Base-by-base conservation (phyloP, 2,329 filamentous ascomycete species). In the Arthrobotrys sphaeroides region DNA sequence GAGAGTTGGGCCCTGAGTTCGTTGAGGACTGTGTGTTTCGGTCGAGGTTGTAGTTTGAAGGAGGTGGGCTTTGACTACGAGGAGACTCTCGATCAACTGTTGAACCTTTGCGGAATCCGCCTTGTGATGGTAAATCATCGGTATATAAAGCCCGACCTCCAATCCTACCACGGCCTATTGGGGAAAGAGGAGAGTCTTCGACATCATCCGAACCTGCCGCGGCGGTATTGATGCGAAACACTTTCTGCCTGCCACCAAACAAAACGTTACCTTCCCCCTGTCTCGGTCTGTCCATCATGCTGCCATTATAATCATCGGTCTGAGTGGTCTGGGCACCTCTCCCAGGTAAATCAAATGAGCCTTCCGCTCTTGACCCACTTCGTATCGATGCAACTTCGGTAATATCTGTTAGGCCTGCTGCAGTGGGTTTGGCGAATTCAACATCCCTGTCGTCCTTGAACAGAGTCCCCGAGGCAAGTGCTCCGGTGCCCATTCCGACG, bases 391-490 rank as follows among this genome's bases (percentile, higher is more conserved):
- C 90, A 26, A 94, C 91, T 83, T 99, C 95, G 20, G 93, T 92
- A 79, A 98, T 98, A 81, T 98, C 94, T 16, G 64, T 33, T 12
- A 62, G 55, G 38, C 74, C 77, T 9, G 47, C 12, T 20, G 22
- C 57, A 20, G n/a, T 64, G 10, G 49, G 47, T 18, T 43, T 49
- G 31, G 64, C 73, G 42, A 65, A 70, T 40, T 69, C 97, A 82
- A 97, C 94, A 81, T 98, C 94, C 82, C 91, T 95, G 13, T 94
- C 94, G 83, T 98, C 97, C 70, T 94, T 94, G 31, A 97, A 87
- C 82, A 93, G 36, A 16, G 65, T 76, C 5, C 75, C 70, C 43
- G 62, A 70, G 20, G 64, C 65, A 2, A 69, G 61, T 26, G 69
- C 68, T 20, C 61, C 68, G 20, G 69, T 45, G 7, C 68, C 62